Percentiles rank a stretch among this genome's conserved stretches.
Conservation (phyloP, 495 filamentous ascomycete species). For the Daldinia childiae region DNA sequence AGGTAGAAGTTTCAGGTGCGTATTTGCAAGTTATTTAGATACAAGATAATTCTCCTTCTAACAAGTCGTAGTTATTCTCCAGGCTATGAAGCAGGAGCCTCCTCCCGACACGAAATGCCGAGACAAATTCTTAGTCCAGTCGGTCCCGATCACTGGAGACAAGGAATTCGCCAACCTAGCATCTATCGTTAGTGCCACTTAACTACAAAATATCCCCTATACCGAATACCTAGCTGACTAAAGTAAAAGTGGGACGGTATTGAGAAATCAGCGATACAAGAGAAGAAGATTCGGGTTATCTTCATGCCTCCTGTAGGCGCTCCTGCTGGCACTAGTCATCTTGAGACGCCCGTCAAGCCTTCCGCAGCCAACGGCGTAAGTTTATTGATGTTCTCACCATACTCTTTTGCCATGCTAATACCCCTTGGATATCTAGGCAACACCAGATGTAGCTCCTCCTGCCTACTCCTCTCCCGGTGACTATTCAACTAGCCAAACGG, state of each 20-base stretch:
- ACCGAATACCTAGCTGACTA: slow-evolving; percentile 20
- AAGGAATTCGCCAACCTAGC: slow-evolving; percentile 82
- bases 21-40: slow-evolving; percentile 18
- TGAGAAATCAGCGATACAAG: slow-evolving; percentile 78
- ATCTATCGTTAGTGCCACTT: slow-evolving; percentile 71
- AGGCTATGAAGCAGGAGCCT: slow-evolving; percentile 97
- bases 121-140: slow-evolving; percentile 98
- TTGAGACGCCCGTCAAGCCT: slow-evolving; percentile 40
- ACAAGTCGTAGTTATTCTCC: slow-evolving; percentile 76
- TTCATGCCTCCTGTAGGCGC: slow-evolving; percentile 73
- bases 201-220: background rate
- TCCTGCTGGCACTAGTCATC: slow-evolving; percentile 27
- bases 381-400: background rate
- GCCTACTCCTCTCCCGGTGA: slow-evolving; percentile 44
- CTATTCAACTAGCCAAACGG: slow-evolving; percentile 45
- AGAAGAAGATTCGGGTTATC: slow-evolving; percentile 95
- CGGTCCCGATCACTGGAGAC: slow-evolving; percentile 82
- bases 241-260: slow-evolving; percentile 73
- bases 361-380: slow-evolving; percentile 39
- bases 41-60: slow-evolving; percentile 28
- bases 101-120: slow-evolving; percentile 85
- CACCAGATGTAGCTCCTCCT: slow-evolving; percentile 36
- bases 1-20: slow-evolving; percentile 92
- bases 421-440: slow-evolving; percentile 25
- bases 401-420: slow-evolving; percentile 13